Base-by-base conservation (phyloP, 1,284 basidiomycete species). In the Sporisorium graminicola region DNA sequence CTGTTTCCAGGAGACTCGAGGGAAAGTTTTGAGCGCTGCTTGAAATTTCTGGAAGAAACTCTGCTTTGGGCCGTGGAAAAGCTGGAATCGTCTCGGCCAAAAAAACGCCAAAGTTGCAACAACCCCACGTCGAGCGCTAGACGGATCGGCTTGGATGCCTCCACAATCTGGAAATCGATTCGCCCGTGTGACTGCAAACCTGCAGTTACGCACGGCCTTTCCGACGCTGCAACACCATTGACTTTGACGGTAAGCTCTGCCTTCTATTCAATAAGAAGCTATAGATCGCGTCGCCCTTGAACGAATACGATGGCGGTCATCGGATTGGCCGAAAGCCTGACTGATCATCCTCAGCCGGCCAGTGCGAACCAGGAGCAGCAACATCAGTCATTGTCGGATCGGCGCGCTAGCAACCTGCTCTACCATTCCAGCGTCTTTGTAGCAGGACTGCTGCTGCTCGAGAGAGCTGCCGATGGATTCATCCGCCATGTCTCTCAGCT, bases 361-460 rank as follows among this genome's bases (percentile, higher is more conserved):
- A 26, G 12, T 18, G 2, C 1, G 18, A 18, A 8, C 12, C 37
- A 40, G 16, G 13, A 31, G 27, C 46, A 43, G 26, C 51, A n/a
- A n/a, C n/a, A 24, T 7, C 27, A 29, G 44, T 29, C 29, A 22
- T 35, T 8, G 29, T 43, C 47, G 16, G 40, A 58, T 31, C 20
- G 20, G 40, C 49, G 58, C 10, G 50, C 49, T n/a, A 35, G 43
- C 42, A 33, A 44, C 26, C 44, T 69, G n/a, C 35, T 66, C 13
- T 74, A 74, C 58, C 51, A 66, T 27, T 55, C 55, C 27, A 65
- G 66, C 57, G 66, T 74, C 5, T 74, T 74, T 37, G 59, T 69
- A 8, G 72, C 66, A 3, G 72, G 50, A 2, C 44, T 74, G 35
- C 42, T 74, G 9, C 52, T 74, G 2, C 66, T 74, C 20, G 72